Percentiles rank a stretch among this genome's conserved stretches.
These are phyloP conservation scores for Paecilomyces dactylethromorphus DNA, from an alignment of 2,329 filamentous ascomycete genomes.

Conservation along the genomic window DNA sequence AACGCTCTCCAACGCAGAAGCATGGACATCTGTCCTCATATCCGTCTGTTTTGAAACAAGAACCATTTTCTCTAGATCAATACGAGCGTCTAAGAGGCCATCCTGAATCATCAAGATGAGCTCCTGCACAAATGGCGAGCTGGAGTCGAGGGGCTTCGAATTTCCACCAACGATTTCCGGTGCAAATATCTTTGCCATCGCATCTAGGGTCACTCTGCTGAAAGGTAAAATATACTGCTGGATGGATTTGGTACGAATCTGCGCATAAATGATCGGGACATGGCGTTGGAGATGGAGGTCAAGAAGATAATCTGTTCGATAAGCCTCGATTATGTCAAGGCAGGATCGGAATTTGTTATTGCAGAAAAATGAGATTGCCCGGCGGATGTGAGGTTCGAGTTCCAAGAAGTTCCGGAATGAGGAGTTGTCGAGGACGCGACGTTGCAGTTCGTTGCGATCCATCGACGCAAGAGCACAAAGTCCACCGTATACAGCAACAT, in stretches of 20 bases:
- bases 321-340: conserved; percentile 72
- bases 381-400: conserved; percentile 86
- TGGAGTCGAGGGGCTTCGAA: conserved; percentile 56
- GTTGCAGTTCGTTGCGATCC: conserved; percentile 69
- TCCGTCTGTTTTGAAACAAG: conserved; percentile 66
- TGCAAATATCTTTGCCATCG: conserved; percentile 71
- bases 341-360: conserved; percentile 84
- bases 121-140: conserved; percentile 49
- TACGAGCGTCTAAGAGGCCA: conserved; percentile 65
- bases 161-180: conserved; percentile 31
- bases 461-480: conserved; percentile 87
- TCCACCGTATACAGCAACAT: conserved; percentile 86
- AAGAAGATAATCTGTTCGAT: conserved; percentile 79
- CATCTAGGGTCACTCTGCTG: conserved; percentile 74
- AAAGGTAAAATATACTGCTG: conserved; percentile 89
- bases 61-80: conserved; percentile 77
- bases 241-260: conserved; percentile 84
- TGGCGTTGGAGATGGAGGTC: conserved; percentile 79
- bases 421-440: conserved; percentile 68
- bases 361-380: conserved; percentile 82
- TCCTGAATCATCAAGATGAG: conserved; percentile 70
- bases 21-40: conserved; percentile 63
- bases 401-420: conserved; percentile 84
- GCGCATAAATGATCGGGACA: conserved; percentile 61
- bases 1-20: conserved; percentile 60